Base-by-base conservation (phyloP, 768 basidiomycete genomes). In the Mycena vulgaris region DNA sequence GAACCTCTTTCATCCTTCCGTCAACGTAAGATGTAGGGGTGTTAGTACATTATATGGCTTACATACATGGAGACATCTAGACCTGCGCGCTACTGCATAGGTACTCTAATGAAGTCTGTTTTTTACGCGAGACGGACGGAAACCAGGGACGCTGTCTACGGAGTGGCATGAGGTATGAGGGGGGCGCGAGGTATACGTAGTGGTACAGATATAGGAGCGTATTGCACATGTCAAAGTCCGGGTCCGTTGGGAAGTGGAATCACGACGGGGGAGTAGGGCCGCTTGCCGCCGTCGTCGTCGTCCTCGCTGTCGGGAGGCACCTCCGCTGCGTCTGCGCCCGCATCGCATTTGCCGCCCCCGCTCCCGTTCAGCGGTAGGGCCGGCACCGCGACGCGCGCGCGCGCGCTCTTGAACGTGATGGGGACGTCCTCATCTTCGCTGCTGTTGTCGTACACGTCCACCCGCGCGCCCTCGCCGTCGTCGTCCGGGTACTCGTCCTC, bases 381-480 rank as follows among this genome's bases (percentile, higher is more conserved):
- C 9, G 56, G 48, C 4, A 27, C 19, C 37, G n/a, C 25, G 9
- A 25, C 49, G 16, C 51, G 28, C 23, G 49, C 19, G 17, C 63
- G 37, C 42, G 49, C 48, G 19, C 63, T 30, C 51, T 56, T 52
- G 63, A 70, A 28, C 30, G 40, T 49, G 14, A 70, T 65, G 1
- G 69, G 69, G 27, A 28, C 28, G 21, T 59, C 62, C 23, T 70
- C 69, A 21, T 70, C 68, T 14, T 42, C 63, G 52, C 58, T 62
- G 47, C 61, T 62, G 48, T 27, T 56, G 35, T 39, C 63, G 35
- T 70, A 70, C 57, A 70, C 45, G 37, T 59, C 42, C 25, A 2
- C 30, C 21, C 63, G 39, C 40, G 57, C 57, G 21, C 48, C 42
- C 3, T n/a, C 28, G 14, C 42, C 63, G 27, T 61, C 63, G 8